A percentile compares a stretch with the other conserved stretches of the same genome.
These are phyloP conservation scores for Lindgomyces ingoldianus DNA, from an alignment of 495 filamentous ascomycete genomes.

Conservation along the genomic window DNA sequence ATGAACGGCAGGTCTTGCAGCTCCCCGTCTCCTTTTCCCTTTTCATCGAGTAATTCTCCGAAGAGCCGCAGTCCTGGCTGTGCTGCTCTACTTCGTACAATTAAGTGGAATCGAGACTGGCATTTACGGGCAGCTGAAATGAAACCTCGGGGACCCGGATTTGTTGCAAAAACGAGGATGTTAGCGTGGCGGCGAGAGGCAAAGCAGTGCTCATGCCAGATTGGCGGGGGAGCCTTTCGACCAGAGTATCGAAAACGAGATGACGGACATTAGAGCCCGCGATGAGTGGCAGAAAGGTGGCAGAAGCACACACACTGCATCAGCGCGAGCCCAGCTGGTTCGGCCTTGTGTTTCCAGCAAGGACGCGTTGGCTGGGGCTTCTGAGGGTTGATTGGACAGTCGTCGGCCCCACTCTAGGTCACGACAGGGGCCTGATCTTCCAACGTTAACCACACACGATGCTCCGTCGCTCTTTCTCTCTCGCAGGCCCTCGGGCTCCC, in stretches of 20 bases:
- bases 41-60: not conserved
- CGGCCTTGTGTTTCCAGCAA: conserved; percentile 12
- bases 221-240: conserved; percentile 4
- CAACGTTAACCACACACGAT: conserved; percentile 28
- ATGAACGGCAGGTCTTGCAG: conserved; percentile 1
- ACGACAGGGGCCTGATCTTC: conserved; percentile 12
- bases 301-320: not conserved
- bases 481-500: not conserved
- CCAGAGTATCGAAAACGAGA: conserved; percentile 6
- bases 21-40: not conserved
- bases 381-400: conserved; percentile 14
- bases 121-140: conserved; percentile 21
- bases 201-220: conserved; percentile 20
- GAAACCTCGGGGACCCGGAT: not conserved
- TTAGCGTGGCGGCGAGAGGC: conserved; percentile 10
- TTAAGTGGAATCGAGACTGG: not conserved
- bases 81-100: not conserved
- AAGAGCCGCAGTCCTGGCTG: conserved; percentile 14
- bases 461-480: conserved; percentile 17
- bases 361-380: not conserved
- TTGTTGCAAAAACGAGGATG: not conserved
- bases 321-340: not conserved
- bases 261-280: conserved; percentile 25
- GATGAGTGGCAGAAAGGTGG: conserved; percentile 8
- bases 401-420: not conserved